phyloP scores from a whole-genome alignment of 768 basidiomycete genomes.

The Mycena galericulata region DNA sequence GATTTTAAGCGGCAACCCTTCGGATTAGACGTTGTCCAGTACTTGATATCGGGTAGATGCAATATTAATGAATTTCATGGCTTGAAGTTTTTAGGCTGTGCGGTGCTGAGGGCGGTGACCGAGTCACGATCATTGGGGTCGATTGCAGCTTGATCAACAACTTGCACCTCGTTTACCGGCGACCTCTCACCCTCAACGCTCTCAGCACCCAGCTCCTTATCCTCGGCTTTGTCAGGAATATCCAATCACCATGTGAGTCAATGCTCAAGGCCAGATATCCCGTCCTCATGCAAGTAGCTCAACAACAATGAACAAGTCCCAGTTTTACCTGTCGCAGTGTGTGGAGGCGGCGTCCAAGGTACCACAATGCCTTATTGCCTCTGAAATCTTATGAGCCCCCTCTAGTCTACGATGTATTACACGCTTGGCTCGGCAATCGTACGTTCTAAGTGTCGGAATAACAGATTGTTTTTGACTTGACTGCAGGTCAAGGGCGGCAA shows the following conservation, averaged over 20 bases:
- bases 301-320: conserved; percentile 57
- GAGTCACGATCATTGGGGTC: conserved; percentile 23
- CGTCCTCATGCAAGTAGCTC: too few relatives aligned
- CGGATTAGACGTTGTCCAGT: background rate
- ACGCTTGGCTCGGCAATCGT: conserved; percentile 58
- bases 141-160: conserved; percentile 33
- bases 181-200: conserved; percentile 16
- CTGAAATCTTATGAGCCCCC: background rate
- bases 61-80: conserved; percentile 9
- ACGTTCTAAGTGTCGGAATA: background rate
- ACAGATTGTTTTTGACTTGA: background rate
- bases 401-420: conserved; percentile 58
- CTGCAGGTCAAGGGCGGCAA: conserved; percentile 66
- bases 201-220: conserved; percentile 17
- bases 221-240: conserved; percentile 22
- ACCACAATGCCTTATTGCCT: background rate
- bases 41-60: background rate
- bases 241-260: conserved; percentile 48
- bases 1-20: conserved; percentile 50
- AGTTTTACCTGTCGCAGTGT: conserved; percentile 65
- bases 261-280: too few relatives aligned
- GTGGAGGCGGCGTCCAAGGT: conserved; percentile 60
- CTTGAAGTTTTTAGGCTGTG: background rate
- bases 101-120: background rate
- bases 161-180: conserved; percentile 35